Evolutionary conservation across 257 asterid genomes (phyloP).

Genomic region (Nicotiana obtusifolia): DNA sequence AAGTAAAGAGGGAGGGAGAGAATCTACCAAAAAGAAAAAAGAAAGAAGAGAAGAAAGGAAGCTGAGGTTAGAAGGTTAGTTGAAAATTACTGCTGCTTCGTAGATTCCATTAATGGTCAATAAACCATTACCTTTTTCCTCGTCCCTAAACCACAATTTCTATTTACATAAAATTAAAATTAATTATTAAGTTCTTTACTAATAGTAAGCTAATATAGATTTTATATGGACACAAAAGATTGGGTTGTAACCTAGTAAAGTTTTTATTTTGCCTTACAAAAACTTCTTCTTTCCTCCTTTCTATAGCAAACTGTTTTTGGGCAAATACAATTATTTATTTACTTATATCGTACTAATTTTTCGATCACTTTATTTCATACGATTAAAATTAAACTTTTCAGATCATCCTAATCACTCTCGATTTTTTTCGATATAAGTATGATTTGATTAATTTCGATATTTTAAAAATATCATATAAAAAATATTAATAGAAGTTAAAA

Average conservation of each 20-base stretch:
- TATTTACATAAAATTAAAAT: background rate
- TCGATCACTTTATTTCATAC: too few relatives aligned
- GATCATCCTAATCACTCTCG: too few relatives aligned
- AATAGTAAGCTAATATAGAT: background rate
- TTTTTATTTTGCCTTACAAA: background rate
- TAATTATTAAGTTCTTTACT: too few relatives aligned
- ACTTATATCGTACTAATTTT: too few relatives aligned
- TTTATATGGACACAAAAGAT: background rate
- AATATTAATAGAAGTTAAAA: too few relatives aligned
- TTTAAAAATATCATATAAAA: too few relatives aligned
- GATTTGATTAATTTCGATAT: too few relatives aligned
- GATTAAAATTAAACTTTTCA: too few relatives aligned
- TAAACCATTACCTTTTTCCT: background rate
- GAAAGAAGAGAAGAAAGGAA: background rate
- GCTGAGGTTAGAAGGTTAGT: background rate
- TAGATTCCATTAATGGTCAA: background rate
- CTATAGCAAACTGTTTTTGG: background rate
- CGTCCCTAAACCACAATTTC: background rate
- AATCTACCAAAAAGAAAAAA: background rate
- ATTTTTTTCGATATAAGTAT: too few relatives aligned
- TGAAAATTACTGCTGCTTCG: background rate
- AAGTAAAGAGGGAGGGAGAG: background rate
- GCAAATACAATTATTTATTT: background rate
- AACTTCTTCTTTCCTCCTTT: background rate
- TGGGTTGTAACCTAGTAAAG: background rate